A percentile compares a stretch with the other conserved stretches of the same genome.
Evolutionary conservation across 805 yeast genomes (phyloP).

Genomic region (Cyberlindnera mycetangii): DNA sequence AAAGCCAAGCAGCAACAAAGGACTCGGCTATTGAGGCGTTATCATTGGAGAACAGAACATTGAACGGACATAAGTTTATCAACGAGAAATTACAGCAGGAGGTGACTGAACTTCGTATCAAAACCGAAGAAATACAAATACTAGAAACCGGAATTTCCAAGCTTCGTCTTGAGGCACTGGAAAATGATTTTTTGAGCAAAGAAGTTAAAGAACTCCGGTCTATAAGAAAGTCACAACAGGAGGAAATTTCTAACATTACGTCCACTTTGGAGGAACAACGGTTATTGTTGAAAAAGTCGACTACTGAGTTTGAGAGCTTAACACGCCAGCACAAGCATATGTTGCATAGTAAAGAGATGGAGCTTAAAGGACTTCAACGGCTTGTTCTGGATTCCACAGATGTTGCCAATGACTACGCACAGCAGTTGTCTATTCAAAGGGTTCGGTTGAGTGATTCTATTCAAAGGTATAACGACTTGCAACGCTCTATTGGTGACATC

Average conservation of each 20-base stretch:
- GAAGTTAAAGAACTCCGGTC: neutral
- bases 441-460: conserved; percentile 11
- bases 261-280: conserved; percentile 2
- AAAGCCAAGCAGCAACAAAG: neutral
- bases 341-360: conserved; percentile 3
- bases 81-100: neutral
- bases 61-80: neutral
- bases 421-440: conserved; percentile 8
- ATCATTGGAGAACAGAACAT: neutral
- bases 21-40: neutral
- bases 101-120: neutral
- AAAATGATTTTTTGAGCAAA: neutral
- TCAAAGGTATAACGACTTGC: conserved; percentile 9
- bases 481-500: conserved; percentile 6
- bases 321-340: neutral
- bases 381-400: conserved; percentile 10
- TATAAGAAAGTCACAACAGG: neutral
- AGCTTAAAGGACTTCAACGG: neutral
- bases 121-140: neutral
- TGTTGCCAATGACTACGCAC: conserved; percentile 8
- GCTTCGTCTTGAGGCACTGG: neutral
- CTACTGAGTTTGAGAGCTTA: neutral
- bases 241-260: neutral
- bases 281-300: neutral
- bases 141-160: neutral